Conservation (phyloP, 139 green algal genomes). For the Coelastrella sp. region DNA sequence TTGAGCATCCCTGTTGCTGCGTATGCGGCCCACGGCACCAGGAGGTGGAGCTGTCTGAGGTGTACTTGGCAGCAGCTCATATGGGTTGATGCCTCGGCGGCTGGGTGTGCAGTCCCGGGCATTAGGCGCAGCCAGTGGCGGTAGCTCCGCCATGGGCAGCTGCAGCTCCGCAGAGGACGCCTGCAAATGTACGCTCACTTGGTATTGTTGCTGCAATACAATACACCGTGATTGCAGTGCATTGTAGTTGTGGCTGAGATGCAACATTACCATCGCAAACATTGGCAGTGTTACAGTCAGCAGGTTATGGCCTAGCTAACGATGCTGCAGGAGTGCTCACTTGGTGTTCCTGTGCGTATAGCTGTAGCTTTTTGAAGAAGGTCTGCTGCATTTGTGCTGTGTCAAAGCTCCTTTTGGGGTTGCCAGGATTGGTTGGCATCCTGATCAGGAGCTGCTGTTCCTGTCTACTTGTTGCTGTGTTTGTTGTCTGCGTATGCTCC, state of each 20-base stretch:
- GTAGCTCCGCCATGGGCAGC: constrained; percentile 35
- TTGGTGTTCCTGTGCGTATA: neutral
- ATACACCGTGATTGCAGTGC: neutral
- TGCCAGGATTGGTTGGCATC: neutral
- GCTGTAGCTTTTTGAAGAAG: constrained; percentile 34
- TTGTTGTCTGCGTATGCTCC: constrained; percentile 52
- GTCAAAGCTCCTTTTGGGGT: constrained; percentile 13
- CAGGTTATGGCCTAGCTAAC: neutral
- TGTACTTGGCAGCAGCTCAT: constrained; percentile 33
- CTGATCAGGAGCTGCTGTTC: constrained; percentile 46
- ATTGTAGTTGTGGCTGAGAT: neutral
- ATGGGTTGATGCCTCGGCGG: neutral
- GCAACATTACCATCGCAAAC: too few species aligned
- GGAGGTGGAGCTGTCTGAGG: constrained; percentile 34
- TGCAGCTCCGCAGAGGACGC: neutral
- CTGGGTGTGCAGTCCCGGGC: constrained; percentile 39
- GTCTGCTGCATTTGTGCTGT: constrained; percentile 27
- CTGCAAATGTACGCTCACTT: neutral
- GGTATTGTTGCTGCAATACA: too few species aligned
- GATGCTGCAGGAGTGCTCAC: neutral
- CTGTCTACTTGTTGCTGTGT: neutral
- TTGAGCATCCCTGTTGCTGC: neutral
- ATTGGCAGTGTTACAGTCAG: too few species aligned
- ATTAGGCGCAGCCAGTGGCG: constrained; percentile 5
- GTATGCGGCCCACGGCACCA: neutral